phyloP scores from a whole-genome alignment of 192 early-diverging fungal genomes.

The Entophlyctis luteolus region DNA sequence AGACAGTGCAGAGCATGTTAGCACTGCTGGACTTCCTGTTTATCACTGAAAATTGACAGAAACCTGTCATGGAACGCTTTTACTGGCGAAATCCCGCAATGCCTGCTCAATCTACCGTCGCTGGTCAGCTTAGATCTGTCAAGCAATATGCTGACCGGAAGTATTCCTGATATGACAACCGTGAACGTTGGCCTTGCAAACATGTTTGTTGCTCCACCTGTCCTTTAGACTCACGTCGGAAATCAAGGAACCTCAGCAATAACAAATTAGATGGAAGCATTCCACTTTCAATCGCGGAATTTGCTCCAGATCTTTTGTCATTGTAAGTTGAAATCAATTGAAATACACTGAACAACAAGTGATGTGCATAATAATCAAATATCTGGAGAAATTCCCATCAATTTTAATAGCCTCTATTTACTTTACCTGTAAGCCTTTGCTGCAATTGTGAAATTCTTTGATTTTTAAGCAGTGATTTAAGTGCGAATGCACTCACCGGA shows the following conservation, averaged over 20 bases:
- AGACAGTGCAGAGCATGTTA: background rate
- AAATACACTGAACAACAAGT: background rate
- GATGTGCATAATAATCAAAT: background rate
- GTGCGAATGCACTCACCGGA: background rate
- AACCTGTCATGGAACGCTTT: background rate
- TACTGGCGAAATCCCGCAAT: background rate
- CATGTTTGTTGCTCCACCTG: background rate
- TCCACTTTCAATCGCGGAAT: background rate
- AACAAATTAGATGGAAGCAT: background rate
- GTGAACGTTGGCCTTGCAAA: background rate
- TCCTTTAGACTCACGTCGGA: background rate
- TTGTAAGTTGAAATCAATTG: background rate
- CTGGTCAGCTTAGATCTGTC: background rate
- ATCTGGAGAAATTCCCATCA: background rate
- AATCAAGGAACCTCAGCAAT: background rate
- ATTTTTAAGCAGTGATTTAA: background rate
- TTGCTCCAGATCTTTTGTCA: background rate
- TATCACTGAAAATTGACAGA: background rate
- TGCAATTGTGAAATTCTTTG: background rate
- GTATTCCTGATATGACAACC: background rate
- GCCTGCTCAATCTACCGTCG: background rate
- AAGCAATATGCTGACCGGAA: background rate
- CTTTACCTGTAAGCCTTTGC: background rate
- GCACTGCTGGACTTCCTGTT: background rate
- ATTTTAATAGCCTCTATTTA: background rate